Evolutionary conservation across 495 filamentous ascomycete species (phyloP).

Genomic region (Niebla homalea): DNA sequence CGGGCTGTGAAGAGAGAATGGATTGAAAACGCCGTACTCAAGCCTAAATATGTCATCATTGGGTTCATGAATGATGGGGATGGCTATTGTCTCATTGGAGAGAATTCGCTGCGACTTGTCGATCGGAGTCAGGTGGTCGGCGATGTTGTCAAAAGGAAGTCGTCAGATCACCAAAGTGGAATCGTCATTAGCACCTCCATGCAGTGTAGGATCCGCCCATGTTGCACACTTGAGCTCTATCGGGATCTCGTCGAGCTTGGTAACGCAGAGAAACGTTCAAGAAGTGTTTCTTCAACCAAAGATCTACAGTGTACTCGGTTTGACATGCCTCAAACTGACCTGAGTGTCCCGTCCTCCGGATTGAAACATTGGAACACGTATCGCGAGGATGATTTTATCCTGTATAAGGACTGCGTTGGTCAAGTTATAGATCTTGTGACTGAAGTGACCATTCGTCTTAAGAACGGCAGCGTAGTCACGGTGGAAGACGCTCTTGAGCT

Average conservation of each 20-base stretch:
- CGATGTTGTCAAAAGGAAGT: slow-evolving; percentile 30
- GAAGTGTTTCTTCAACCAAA: no score
- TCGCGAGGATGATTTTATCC: slow-evolving; percentile 24
- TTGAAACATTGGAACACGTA: slow-evolving; percentile 19
- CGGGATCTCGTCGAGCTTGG: neutral
- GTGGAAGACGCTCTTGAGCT: slow-evolving; percentile 22
- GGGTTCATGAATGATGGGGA: slow-evolving; percentile 14
- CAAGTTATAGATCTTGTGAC: slow-evolving; percentile 18
- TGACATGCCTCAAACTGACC: neutral
- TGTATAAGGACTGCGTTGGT: slow-evolving; percentile 28
- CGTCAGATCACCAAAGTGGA: slow-evolving; percentile 27
- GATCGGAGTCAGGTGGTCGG: slow-evolving; percentile 30
- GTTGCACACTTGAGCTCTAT: neutral
- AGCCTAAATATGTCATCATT: slow-evolving; percentile 25
- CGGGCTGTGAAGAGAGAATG: slow-evolving; percentile 13
- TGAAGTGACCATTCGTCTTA: slow-evolving; percentile 23
- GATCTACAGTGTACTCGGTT: no score
- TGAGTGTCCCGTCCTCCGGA: slow-evolving; percentile 17
- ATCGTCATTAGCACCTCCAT: slow-evolving; percentile 26
- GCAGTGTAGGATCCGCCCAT: slow-evolving; percentile 23
- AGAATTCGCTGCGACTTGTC: slow-evolving; percentile 29
- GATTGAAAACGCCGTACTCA: slow-evolving; percentile 3
- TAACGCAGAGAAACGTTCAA: neutral
- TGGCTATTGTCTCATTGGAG: slow-evolving; percentile 26
- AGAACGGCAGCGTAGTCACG: slow-evolving; percentile 25